Evolutionary conservation across 2,329 filamentous ascomycete genomes (phyloP).

Genomic region (Grosmannia penicillata): DNA sequence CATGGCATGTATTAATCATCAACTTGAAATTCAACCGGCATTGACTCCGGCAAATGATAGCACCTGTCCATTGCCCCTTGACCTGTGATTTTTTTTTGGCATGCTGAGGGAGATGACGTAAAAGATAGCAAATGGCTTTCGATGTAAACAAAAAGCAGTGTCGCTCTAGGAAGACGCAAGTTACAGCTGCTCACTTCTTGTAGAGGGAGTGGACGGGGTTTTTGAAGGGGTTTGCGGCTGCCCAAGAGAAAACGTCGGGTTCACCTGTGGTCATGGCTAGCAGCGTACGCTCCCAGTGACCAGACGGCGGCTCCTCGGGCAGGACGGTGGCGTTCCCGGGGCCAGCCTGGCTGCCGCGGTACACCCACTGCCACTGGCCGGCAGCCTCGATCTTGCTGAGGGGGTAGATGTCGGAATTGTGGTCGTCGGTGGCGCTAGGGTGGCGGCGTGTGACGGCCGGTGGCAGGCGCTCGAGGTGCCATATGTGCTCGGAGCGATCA

Average conservation of each 20-base stretch:
- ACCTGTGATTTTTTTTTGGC: no score
- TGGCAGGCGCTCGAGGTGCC: background rate
- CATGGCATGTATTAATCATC: background rate
- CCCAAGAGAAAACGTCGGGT: conserved; percentile 8
- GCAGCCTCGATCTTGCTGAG: conserved; percentile 14
- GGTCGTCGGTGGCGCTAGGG: background rate
- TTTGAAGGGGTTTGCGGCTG: conserved; percentile 3
- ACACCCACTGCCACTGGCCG: conserved; percentile 17
- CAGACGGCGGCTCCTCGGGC: conserved; percentile 18
- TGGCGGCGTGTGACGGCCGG: background rate
- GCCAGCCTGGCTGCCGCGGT: conserved; percentile 1
- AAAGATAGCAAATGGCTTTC: no score
- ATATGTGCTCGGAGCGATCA: background rate
- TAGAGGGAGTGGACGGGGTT: no score
- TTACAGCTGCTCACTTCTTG: no score
- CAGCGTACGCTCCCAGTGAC: conserved; percentile 18
- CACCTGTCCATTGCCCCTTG: no score
- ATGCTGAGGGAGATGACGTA: no score
- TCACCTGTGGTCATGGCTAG: conserved; percentile 7
- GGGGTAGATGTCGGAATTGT: conserved; percentile 11
- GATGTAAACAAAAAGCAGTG: no score
- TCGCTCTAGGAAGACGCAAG: no score
- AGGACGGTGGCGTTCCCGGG: conserved; percentile 7
- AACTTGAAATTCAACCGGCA: no score
- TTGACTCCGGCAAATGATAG: no score